Evolutionary conservation across 768 basidiomycete species (phyloP).

Genomic region (Pluteus cervinus): DNA sequence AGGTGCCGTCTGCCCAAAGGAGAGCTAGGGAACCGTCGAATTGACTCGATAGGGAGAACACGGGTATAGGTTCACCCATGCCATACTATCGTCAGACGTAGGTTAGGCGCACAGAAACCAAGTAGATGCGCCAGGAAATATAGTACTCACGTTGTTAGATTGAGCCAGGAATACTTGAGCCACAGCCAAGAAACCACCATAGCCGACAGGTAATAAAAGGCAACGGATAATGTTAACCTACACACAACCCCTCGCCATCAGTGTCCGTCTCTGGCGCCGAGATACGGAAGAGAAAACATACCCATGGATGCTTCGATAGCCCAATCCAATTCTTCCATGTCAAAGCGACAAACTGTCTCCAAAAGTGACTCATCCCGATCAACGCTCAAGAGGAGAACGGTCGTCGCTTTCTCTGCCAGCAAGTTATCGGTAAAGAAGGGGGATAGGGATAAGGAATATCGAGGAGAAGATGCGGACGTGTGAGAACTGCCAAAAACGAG

Average conservation of each 20-base stretch:
- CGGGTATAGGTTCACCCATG: conserved; percentile 48
- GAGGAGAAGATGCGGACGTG: too few species aligned
- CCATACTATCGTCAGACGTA: too few species aligned
- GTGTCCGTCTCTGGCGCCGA: too few species aligned
- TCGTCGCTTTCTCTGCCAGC: too few species aligned
- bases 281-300: conserved; percentile 31
- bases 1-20: conserved; percentile 66
- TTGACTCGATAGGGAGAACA: conserved; percentile 37
- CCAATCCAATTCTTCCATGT: conserved; percentile 76
- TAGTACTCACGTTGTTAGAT: conserved; percentile 60
- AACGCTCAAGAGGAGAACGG: too few species aligned
- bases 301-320: conserved; percentile 58
- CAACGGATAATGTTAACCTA: conserved; percentile 59
- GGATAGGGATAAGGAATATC: too few species aligned
- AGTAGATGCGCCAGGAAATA: too few species aligned
- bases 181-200: conserved; percentile 59
- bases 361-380: conserved; percentile 46
- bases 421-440: too few species aligned
- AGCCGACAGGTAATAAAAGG: conserved; percentile 57
- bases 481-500: too few species aligned
- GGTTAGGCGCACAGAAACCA: too few species aligned
- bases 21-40: conserved; percentile 50
- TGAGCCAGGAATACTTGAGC: conserved; percentile 56
- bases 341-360: conserved; percentile 54
- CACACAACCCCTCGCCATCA: too few species aligned